Conservation (phyloP, 768 basidiomycete genomes). For the Candolleomyces aberdarensis region DNA sequence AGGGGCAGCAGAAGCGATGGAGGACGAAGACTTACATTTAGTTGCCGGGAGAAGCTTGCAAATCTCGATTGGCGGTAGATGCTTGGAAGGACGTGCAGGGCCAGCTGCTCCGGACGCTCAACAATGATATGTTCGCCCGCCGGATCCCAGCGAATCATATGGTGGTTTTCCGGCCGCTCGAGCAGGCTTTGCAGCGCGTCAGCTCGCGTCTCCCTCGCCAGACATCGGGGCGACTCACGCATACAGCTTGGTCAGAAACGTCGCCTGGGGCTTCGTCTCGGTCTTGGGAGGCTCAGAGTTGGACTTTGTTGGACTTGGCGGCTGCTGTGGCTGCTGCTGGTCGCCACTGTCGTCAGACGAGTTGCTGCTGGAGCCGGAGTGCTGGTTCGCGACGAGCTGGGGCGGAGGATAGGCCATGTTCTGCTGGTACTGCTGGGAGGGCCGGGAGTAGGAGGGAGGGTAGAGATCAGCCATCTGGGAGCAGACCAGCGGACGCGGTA, state of each 20-base stretch:
- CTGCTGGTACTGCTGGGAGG: slow-evolving; percentile 26
- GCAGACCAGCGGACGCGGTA: background rate
- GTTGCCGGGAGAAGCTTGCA: slow-evolving; percentile 95
- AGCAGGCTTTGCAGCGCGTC: slow-evolving; percentile 55
- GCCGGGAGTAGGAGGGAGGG: slow-evolving; percentile 39
- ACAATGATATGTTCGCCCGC: slow-evolving; percentile 95
- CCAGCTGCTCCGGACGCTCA: slow-evolving; percentile 89
- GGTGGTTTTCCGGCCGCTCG: slow-evolving; percentile 89
- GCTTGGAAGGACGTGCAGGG: slow-evolving; percentile 88
- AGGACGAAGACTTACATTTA: slow-evolving; percentile 69
- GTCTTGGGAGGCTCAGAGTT: slow-evolving; percentile 48
- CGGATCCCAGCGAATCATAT: slow-evolving; percentile 96
- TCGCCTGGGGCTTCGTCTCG: slow-evolving; percentile 83
- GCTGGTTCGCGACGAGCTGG: slow-evolving; percentile 34
- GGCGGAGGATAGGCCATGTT: slow-evolving; percentile 31
- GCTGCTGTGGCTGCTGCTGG: slow-evolving; percentile 16
- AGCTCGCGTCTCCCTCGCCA: slow-evolving; percentile 4
- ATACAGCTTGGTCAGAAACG: slow-evolving; percentile 97
- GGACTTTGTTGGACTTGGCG: slow-evolving; percentile 44
- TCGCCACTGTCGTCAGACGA: slow-evolving; percentile 50
- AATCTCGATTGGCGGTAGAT: slow-evolving; percentile 97
- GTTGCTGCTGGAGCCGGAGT: slow-evolving; percentile 36
- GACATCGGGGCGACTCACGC: slow-evolving; percentile 54
- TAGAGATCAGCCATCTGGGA: slow-evolving; percentile 53
- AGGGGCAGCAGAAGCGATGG: slow-evolving; percentile 20